Evolutionary conservation across 306 rosid species (phyloP), one percentile per base, ranked within the genome.

Genomic region (Prunus mira): DNA sequence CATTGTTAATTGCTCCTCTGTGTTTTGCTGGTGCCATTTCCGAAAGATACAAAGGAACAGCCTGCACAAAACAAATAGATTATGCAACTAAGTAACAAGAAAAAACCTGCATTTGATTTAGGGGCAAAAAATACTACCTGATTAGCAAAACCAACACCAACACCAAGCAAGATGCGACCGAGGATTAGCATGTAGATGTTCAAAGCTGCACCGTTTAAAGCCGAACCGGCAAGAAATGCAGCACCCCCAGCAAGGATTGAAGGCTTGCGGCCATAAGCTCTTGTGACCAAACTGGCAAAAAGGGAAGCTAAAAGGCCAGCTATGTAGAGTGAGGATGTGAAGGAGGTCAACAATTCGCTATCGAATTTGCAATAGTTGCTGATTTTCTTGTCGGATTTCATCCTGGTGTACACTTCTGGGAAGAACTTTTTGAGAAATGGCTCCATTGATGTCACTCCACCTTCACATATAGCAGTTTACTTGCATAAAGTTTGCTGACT

Each of bases 401-500:
- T 91, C 69, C 72, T 64, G 12, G 2, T 78, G 62, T 83, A 78
- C 30, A 89, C 93, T 1, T 85, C 83, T 6, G 88, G 94, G 77
- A 91, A 91, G 74, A 91, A 91, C 49, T 86, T 91, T 72, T 83
- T 77, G 45, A 91, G 80, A 82, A 91, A 91, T 71, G 91, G 77
- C 51, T 84, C 97, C 97, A 91, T 91, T 50, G 97, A 89, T 3
- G 92, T 89, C 74, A 91, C 92, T 20, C 94, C 91, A 76, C 89
- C 90, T 86, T 61, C 71, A 71, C 12, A 63, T 25, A 69, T 14
- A 47, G 12, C 18, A 20, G 17, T 2, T 49, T 22, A 4, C 34
- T 22, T 46, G n/a, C 30, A 52, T 9, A 34, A 47, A 47, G 51
- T 47, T 47, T 12, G 15, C 14, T 12, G 51, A 47, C 51, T 9